Conservation (phyloP, 305 asterid species). For the Rubia peregrina region DNA sequence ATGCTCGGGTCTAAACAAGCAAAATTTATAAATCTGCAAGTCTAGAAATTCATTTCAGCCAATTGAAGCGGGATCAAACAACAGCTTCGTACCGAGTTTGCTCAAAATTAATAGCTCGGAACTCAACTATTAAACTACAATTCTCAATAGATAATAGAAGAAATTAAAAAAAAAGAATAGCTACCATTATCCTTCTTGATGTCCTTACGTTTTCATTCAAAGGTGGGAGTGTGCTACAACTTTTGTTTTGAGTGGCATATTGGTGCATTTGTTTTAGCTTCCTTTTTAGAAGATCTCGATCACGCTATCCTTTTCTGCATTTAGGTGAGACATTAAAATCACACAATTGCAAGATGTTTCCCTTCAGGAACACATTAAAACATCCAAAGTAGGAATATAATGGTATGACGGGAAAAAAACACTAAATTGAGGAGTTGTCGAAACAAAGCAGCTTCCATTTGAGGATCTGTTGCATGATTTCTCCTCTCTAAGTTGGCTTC, state of each 20-base stretch:
- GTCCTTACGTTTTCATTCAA: no score
- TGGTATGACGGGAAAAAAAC: background rate
- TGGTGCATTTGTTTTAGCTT: conserved; percentile 32
- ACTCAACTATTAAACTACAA: no score
- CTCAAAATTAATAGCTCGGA: no score
- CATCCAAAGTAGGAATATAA: background rate
- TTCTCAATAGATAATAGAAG: no score
- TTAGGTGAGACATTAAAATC: conserved; percentile 6
- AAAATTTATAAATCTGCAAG: no score
- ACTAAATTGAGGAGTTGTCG: conserved; percentile 33
- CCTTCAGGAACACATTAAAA: background rate
- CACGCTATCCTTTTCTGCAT: conserved; percentile 42
- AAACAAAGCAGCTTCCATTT: conserved; percentile 24
- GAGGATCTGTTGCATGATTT: conserved; percentile 21
- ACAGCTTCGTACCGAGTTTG: no score
- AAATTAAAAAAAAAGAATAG: no score
- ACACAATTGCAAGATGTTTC: conserved; percentile 5
- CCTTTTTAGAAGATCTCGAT: conserved; percentile 27
- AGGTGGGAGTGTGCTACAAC: conserved; percentile 15
- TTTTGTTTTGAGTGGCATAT: conserved; percentile 19
- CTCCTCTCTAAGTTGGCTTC: conserved; percentile 67
- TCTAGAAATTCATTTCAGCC: no score
- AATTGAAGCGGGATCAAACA: no score
- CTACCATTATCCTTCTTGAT: no score
- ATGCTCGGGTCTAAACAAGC: no score